A percentile compares a stretch with the other conserved stretches of the same genome.
phyloP scores from a whole-genome alignment of 176 grass and related monocot species.

The Aegilops sharonensis region DNA sequence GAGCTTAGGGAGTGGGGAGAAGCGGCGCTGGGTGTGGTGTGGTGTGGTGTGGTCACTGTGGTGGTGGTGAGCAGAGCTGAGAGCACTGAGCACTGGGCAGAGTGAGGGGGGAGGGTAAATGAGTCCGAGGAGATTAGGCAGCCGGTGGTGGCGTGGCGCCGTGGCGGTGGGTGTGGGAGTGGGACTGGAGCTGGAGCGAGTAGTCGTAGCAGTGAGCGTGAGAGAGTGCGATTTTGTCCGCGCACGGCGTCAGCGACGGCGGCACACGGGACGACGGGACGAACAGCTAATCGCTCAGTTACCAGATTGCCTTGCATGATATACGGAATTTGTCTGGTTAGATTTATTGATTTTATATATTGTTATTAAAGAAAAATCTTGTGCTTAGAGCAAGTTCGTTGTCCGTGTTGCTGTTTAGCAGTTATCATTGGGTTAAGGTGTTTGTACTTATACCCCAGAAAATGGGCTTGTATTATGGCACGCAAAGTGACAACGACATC shows the following conservation, averaged over 20 bases:
- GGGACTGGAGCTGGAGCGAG: no score
- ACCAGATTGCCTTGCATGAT: not conserved
- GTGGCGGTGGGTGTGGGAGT: not conserved
- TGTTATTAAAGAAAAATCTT: not conserved
- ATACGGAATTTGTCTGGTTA: not conserved
- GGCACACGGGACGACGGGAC: conserved; percentile 27
- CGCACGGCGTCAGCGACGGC: conserved; percentile 23
- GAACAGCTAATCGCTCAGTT: conserved; percentile 38
- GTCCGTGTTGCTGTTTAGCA: not conserved
- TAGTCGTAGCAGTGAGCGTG: not conserved
- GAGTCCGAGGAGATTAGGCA: conserved; percentile 34
- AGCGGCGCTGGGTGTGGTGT: not conserved
- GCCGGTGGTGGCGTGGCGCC: not conserved
- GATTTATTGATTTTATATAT: not conserved
- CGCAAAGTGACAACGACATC: conserved; percentile 12
- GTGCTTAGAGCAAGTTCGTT: not conserved
- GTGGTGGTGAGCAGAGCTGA: not conserved
- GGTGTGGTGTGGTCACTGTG: not conserved
- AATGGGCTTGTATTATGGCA: not conserved
- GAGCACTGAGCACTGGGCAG: not conserved
- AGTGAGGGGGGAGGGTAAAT: not conserved
- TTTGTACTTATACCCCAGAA: not conserved
- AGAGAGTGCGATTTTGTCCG: conserved; percentile 43
- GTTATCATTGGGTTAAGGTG: not conserved
- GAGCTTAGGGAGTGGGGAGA: not conserved